Percentiles rank a stretch among this genome's conserved stretches.
Conservation (phyloP, 2,329 filamentous ascomycete species). For the Sporothrix luriei region DNA sequence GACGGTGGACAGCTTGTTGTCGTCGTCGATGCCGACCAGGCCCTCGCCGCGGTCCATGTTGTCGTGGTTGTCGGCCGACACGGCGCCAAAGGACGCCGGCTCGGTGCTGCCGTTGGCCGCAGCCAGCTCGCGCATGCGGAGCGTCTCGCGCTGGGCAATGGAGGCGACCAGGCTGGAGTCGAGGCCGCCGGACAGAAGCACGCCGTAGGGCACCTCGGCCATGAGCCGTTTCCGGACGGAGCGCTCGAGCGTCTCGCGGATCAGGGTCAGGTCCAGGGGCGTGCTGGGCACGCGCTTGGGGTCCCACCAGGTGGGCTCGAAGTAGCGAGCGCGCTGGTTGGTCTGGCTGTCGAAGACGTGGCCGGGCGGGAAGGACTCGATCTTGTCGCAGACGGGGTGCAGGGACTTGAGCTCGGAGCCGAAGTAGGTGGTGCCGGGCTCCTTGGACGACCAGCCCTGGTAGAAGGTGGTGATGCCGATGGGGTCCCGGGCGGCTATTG, state of each 20-base stretch:
- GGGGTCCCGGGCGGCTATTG: conserved; percentile 90
- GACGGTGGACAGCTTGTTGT: conserved; percentile 84
- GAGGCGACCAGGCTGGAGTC: conserved; percentile 94
- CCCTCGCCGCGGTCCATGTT: conserved; percentile 66
- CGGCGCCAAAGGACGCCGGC: conserved; percentile 50
- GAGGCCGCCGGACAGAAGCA: conserved; percentile 89
- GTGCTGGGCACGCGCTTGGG: conserved; percentile 73
- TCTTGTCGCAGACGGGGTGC: conserved; percentile 91
- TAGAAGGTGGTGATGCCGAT: conserved; percentile 98
- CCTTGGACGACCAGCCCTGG: conserved; percentile 83
- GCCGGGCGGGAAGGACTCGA: conserved; percentile 90
- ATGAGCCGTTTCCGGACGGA: conserved; percentile 95
- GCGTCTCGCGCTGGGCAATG: conserved; percentile 91
- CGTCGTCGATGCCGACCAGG: conserved; percentile 91
- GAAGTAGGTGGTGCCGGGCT: conserved; percentile 87
- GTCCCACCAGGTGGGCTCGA: conserved; percentile 91
- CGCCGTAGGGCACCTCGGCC: conserved; percentile 98
- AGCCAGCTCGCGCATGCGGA: conserved; percentile 70
- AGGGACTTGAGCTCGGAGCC: conserved; percentile 95
- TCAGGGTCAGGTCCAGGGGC: conserved; percentile 78
- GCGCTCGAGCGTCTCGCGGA: conserved; percentile 82
- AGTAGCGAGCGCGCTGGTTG: conserved; percentile 82
- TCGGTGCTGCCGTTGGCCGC: conserved; percentile 51
- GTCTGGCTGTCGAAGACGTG: conserved; percentile 96
- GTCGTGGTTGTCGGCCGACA: conserved; percentile 45